Base-by-base conservation (phyloP, 768 basidiomycete genomes). In the Kwoniella europaea region DNA sequence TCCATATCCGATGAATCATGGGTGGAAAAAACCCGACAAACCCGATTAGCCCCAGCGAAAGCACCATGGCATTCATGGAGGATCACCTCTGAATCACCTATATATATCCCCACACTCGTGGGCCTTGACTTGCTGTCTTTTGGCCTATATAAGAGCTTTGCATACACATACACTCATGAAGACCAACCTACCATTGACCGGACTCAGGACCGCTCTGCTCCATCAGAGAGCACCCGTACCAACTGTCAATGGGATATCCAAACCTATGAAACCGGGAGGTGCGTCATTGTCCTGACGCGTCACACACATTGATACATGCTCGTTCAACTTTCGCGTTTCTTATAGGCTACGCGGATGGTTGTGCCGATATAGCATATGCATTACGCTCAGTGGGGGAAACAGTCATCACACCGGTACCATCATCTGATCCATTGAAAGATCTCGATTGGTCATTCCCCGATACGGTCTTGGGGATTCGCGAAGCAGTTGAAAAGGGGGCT, bases 251-350 rank as follows among this genome's bases (percentile, higher is more conserved):
- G 81, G 81, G 16, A 72, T 80, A n/a, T 50, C 64, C 58, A 82
- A 82, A 72, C 78, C 81, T 27, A 61, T 71, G 56, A 82, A 82
- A 59, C 78, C 79, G 16, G 76, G 76, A 54, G 80, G 80, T 73
- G 56, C 64, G 73, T 53, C 7, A 27, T 43, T 7, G 35, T 35
- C 35, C 35, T 35, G 35, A 35, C 50, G 35, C 12, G 15, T 10
- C 15, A 35, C 13, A 24, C 58, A 29, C 15, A 60, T 29, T 35
- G 1, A 43, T 43, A 9, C 18, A 5, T 6, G 35, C 35, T 35
- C 35, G 7, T 35, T 35, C 35, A 35, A 35, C 35, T 35, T 35
- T 67, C 61, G 9, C 46, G 18, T 66, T 52, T 10, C 55, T 55
- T 2, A 20, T 62, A 76, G 77, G 79, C 6, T 82, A 82, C 53